Evolutionary conservation across 176 grass and related monocot species (phyloP), one percentile per base, ranked within the genome.

Genomic region (Triticum dicoccoides): DNA sequence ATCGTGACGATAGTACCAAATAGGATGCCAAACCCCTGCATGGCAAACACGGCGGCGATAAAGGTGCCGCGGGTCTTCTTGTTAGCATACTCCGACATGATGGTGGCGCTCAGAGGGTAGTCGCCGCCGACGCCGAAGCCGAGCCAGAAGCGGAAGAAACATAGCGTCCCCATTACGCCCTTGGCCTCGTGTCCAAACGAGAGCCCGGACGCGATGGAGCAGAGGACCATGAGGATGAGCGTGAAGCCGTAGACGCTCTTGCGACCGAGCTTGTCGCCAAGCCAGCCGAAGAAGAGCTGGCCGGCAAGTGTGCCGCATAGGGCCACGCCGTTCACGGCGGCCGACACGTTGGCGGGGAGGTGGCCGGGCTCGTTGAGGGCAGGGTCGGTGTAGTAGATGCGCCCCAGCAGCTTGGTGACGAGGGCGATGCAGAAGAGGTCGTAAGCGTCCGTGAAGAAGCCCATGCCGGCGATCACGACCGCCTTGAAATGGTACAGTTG

Each of bases 381-480:
- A 24, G 83, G 85, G 12, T 92, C 86, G 8, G 83, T 89, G 80
- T 97, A 97, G 86, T 97, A 97, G 79, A 97, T 73, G 27, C 95
- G 95, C 13, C 95, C 95, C 3, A 97, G 77, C 4, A 97, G 92
- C 81, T 83, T 97, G 11, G 81, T 73, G 42, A 97, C 80, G 1
- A 97, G 86, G 0, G 90, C 20, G 85, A 97, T 92, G 41, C 84
- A 87, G 51, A 97, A 97, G 4, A 97, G 81, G 30, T 97, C 95
- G 74, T 97, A 97, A 0, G 95, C 95, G 34, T 97, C 95, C 4
- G 95, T 97, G 75, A 97, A 97, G 86, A 97, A 97, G 0, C 95
- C 95, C 92, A 94, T 94, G 10, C 95, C 95, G 18, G 95, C 95
- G 67, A 97, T 91, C 2, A 97, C 84, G 34, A 97, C 89, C 24